Conservation (phyloP, 1,284 basidiomycete genomes). For the Cutaneotrichosporon dermatis region DNA sequence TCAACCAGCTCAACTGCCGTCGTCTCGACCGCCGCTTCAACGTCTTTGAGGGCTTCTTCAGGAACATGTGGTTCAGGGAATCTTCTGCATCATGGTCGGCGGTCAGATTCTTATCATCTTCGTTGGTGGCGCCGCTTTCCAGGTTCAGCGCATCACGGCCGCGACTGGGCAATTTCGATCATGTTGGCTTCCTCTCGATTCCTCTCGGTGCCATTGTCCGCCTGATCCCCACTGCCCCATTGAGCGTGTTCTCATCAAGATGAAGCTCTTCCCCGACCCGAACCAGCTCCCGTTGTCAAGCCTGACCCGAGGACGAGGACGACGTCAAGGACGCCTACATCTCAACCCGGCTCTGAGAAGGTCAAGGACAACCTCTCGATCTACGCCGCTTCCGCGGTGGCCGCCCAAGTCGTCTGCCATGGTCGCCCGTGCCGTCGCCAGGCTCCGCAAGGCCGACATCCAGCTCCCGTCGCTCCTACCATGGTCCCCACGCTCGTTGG, state of each 20-base stretch:
- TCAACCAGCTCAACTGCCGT: slow-evolving; percentile 87
- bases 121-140: slow-evolving; percentile 85
- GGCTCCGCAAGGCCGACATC: slow-evolving; percentile 54
- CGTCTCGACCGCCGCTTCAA: slow-evolving; percentile 81
- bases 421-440: slow-evolving; percentile 59
- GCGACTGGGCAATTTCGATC: slow-evolving; percentile 90
- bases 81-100: slow-evolving; percentile 76
- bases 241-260: slow-evolving; percentile 63
- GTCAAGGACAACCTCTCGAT: slow-evolving; percentile 79
- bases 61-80: slow-evolving; percentile 83
- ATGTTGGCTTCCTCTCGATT: slow-evolving; percentile 76
- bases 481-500: slow-evolving; percentile 85
- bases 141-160: slow-evolving; percentile 74
- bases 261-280: slow-evolving; percentile 65
- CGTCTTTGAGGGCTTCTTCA: slow-evolving; percentile 76
- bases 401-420: slow-evolving; percentile 66
- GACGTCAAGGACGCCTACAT: slow-evolving; percentile 52
- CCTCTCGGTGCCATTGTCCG: slow-evolving; percentile 83
- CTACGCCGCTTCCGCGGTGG: slow-evolving; percentile 81
- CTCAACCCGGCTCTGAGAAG: slow-evolving; percentile 53
- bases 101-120: slow-evolving; percentile 87
- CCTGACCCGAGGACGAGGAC: slow-evolving; percentile 64
- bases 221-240: slow-evolving; percentile 74
- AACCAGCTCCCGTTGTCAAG: slow-evolving; percentile 62
- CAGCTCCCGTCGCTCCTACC: slow-evolving; percentile 60